These are phyloP conservation scores for Danielia reshetovae DNA, from an alignment of 805 yeast genomes.

Conservation along the genomic window DNA sequence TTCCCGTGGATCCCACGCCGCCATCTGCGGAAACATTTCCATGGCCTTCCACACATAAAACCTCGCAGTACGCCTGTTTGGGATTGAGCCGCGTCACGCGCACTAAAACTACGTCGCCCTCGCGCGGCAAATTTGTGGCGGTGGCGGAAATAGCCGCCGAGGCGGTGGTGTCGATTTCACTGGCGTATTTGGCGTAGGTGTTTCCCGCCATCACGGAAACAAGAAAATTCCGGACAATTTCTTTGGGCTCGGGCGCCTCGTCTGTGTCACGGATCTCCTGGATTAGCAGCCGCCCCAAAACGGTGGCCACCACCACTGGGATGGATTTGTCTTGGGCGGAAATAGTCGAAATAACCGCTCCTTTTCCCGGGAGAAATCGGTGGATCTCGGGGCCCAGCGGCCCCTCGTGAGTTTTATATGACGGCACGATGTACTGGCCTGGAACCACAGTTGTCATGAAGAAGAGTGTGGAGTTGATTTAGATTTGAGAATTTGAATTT, in stretches of 20 bases:
- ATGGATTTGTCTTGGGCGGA: conserved; percentile 35
- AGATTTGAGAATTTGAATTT: not conserved
- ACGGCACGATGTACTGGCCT: conserved; percentile 74
- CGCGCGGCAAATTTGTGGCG: conserved; percentile 65
- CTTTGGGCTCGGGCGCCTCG: conserved; percentile 7
- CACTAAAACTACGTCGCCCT: conserved; percentile 78
- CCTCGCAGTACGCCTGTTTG: conserved; percentile 76
- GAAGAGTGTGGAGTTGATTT: conserved; percentile 2
- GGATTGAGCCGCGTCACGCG: conserved; percentile 62
- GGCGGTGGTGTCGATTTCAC: conserved; percentile 16
- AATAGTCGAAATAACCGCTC: conserved; percentile 51
- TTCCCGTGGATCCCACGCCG: conserved; percentile 60
- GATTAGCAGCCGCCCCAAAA: conserved; percentile 54
- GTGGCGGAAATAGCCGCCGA: conserved; percentile 18
- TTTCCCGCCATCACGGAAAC: conserved; percentile 29
- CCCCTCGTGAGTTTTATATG: conserved; percentile 29
- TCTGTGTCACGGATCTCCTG: conserved; percentile 16
- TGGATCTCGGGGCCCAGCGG: conserved; percentile 26
- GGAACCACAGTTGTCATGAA: conserved; percentile 39
- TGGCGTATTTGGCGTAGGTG: conserved; percentile 22
- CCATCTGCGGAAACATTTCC: conserved; percentile 56
- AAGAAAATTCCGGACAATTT: conserved; percentile 19
- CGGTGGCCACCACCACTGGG: conserved; percentile 52
- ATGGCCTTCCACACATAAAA: conserved; percentile 58
- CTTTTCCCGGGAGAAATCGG: conserved; percentile 59